A percentile compares a stretch with the other conserved stretches of the same genome.
phyloP scores from a whole-genome alignment of 176 grass and related monocot species.

The Otatea glauca region DNA sequence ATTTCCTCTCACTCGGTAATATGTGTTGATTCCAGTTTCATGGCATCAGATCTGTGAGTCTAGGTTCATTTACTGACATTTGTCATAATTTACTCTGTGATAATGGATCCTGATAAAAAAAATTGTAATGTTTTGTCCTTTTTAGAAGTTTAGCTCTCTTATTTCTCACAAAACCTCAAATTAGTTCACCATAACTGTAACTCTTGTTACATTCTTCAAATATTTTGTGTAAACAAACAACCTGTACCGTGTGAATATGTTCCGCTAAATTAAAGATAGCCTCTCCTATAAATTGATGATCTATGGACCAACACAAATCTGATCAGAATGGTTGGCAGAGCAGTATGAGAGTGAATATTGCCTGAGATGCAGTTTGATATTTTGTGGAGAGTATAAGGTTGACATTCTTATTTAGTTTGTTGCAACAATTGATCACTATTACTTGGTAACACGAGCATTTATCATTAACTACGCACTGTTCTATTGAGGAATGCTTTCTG shows the following conservation, averaged over 20 bases:
- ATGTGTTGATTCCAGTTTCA: background rate
- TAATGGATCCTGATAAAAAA: background rate
- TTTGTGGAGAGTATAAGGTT: background rate
- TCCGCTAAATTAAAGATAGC: background rate
- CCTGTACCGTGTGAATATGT: background rate
- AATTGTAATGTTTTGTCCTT: background rate
- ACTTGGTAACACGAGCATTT: background rate
- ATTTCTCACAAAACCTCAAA: background rate
- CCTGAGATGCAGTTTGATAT: background rate
- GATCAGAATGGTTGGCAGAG: background rate
- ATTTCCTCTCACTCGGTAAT: background rate
- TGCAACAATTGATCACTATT: background rate
- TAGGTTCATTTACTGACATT: background rate
- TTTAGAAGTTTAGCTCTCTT: background rate
- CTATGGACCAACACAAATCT: background rate
- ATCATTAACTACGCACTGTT: background rate
- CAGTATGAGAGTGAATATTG: background rate
- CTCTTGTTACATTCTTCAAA: background rate
- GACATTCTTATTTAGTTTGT: background rate
- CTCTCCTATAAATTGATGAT: constrained; percentile 8
- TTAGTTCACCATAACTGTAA: background rate
- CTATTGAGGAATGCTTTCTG: background rate
- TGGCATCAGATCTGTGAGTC: constrained; percentile 13
- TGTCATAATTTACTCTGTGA: background rate
- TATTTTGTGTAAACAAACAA: background rate